Percentiles rank a stretch among this genome's conserved stretches.
phyloP scores from a whole-genome alignment of 1,284 basidiomycete species.

The Retiboletus fuscus region DNA sequence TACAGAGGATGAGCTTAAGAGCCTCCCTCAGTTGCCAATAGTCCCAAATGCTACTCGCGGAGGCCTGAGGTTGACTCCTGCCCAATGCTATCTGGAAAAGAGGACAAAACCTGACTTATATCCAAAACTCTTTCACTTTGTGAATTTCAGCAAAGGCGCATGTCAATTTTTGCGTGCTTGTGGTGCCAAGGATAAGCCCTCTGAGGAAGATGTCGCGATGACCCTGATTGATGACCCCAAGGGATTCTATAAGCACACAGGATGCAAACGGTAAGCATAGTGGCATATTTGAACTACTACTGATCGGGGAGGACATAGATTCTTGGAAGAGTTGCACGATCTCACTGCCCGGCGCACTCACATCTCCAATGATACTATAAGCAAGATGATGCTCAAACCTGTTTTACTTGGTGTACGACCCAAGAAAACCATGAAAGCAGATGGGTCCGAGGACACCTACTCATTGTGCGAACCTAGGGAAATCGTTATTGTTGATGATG shows the following conservation, averaged over 20 bases:
- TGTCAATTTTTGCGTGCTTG: constrained; percentile 81
- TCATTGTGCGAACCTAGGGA: background rate
- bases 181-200: constrained; percentile 89
- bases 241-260: background rate
- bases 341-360: background rate
- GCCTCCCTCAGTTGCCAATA: background rate
- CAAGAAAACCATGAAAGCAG: background rate
- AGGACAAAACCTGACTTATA: constrained; percentile 55
- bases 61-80: background rate
- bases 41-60: constrained; percentile 2
- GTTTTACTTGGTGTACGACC: constrained; percentile 9
- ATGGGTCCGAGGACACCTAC: background rate
- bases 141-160: constrained; percentile 89
- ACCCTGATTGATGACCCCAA: constrained; percentile 28
- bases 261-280: constrained; percentile 1
- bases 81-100: constrained; percentile 11
- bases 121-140: constrained; percentile 83
- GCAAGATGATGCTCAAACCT: background rate
- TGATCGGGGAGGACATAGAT: constrained; percentile 2
- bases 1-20: background rate
- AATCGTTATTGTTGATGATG: constrained; percentile 26
- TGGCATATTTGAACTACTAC: background rate
- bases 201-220: constrained; percentile 82
- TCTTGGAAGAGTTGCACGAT: constrained; percentile 6
- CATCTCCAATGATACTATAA: constrained; percentile 3